Base-by-base conservation (phyloP, 202 grass and related monocot species). In the Thinopyrum obtusiflorum region DNA sequence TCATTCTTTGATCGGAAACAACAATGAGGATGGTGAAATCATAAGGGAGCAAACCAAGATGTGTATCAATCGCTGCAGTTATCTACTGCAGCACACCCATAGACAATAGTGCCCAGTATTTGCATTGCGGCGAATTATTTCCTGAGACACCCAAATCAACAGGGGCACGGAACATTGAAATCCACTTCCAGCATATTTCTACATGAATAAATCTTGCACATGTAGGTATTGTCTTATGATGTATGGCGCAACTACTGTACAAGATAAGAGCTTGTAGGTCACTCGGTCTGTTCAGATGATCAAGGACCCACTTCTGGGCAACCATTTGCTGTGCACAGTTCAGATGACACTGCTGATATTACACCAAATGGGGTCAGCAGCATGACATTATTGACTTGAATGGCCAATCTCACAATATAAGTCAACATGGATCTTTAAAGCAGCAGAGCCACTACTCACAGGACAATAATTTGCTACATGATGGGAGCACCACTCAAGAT, bases 401-500 rank as follows among this genome's bases (percentile, higher is more conserved):
- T 86, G 78, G 72, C 65, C n/a, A 86, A 88, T 25, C 78, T 65
- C 40, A 68, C 86, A 75, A 73, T 39, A 20, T 39, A 88, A 78
- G 82, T 65, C 78, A 82, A 88, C 82, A 88, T 49, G 85, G 64
- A 88, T 91, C 86, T 91, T 88, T 85, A 81, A 83, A 82, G 78
- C 82, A 73, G 59, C 78, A 79, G 65, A 60, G 40, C 47, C 78
- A 86, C 89, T 82, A 79, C 82, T 88, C 72, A 78, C 27, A 81
- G 75, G 82, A 85, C 86, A 91, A 91, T 91, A 88, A 91, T 91
- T 85, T 91, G 64, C 57, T 71, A 51, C 73, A 82, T 79, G 89
- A 88, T 82, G 78, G 71, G 26, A 78, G 59, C 71, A 82, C 78
- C 73, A 68, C 73, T 37, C 47, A 60, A 59, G 89, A 84, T 53